A percentile compares a stretch with the other conserved stretches of the same genome.
Conservation (phyloP, 169 alveolate genomes). For the Plasmodium relictum region DNA sequence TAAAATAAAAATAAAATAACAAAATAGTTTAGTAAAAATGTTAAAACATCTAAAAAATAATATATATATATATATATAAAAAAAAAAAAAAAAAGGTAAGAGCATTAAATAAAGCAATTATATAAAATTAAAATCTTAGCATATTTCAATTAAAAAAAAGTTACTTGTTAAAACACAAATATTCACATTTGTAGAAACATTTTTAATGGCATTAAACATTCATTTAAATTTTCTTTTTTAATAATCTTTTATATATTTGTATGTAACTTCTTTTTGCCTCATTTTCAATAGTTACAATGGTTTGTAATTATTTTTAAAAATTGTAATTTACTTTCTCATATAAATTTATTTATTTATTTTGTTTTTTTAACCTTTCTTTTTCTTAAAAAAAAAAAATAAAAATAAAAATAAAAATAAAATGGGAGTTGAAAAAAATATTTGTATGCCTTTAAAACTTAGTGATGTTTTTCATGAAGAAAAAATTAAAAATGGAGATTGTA, state of each 20-base stretch:
- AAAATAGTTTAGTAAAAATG: no score
- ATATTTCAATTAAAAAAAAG: not conserved
- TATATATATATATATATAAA: no score
- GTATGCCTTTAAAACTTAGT: conserved; percentile 37
- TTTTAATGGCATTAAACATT: not conserved
- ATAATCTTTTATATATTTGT: not conserved
- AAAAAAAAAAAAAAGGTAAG: no score
- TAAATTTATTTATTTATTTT: not conserved
- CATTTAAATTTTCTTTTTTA: not conserved
- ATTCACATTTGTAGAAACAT: not conserved
- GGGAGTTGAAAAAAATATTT: conserved; percentile 32
- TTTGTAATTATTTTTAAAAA: not conserved
- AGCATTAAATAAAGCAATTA: no score
- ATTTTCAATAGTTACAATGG: not conserved
- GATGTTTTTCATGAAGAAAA: conserved; percentile 43
- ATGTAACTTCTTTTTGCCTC: not conserved
- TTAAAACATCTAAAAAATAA: no score
- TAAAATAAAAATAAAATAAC: no score
- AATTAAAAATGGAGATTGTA: not conserved
- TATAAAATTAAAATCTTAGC: no score
- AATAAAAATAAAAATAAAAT: conserved; percentile 17
- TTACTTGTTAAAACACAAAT: not conserved
- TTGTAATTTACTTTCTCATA: not conserved
- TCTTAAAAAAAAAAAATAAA: not conserved
- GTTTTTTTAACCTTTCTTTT: not conserved